Conservation (phyloP, 2,329 filamentous ascomycete species). For the Coleophoma cylindrospora region DNA sequence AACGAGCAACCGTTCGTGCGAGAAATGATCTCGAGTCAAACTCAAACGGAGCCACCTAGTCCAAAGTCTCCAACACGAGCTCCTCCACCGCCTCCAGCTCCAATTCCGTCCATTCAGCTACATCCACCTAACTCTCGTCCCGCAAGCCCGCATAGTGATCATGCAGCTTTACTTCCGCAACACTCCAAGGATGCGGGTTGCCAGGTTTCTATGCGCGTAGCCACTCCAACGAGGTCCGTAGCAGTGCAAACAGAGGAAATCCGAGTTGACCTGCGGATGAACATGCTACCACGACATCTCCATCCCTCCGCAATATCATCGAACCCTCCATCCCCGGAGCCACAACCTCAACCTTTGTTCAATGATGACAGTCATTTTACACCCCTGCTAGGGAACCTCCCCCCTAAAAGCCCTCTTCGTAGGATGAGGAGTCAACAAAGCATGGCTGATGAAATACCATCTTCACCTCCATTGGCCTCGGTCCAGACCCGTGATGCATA, state of each 20-base stretch:
- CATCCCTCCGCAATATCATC: slow-evolving; percentile 72
- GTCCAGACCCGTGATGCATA: slow-evolving; percentile 58
- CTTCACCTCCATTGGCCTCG: slow-evolving; percentile 37
- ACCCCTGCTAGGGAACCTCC: slow-evolving; percentile 46
- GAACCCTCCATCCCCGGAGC: slow-evolving; percentile 49
- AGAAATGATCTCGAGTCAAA: slow-evolving; percentile 50
- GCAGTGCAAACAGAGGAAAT: slow-evolving; percentile 84
- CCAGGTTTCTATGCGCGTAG: slow-evolving; percentile 60
- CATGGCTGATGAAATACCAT: slow-evolving; percentile 39
- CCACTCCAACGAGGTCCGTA: slow-evolving; percentile 38
- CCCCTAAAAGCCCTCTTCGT: slow-evolving; percentile 51
- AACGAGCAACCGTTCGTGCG: slow-evolving; percentile 23
- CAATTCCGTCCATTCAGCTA: slow-evolving; percentile 84
- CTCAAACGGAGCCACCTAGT: slow-evolving; percentile 49
- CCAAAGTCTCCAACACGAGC: slow-evolving; percentile 16
- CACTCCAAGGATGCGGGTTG: slow-evolving; percentile 78
- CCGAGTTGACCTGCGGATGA: slow-evolving; percentile 70
- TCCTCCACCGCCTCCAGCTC: slow-evolving; percentile 34
- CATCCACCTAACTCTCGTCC: slow-evolving; percentile 83
- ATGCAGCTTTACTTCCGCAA: slow-evolving; percentile 63
- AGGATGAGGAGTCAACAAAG: slow-evolving; percentile 44
- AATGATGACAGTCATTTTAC: slow-evolving; percentile 38
- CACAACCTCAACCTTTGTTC: slow-evolving; percentile 9
- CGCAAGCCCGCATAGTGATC: slow-evolving; percentile 63
- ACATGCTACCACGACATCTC: slow-evolving; percentile 70